Conservation (phyloP, 2,329 filamentous ascomycete species). For the Alternaria alternata region DNA sequence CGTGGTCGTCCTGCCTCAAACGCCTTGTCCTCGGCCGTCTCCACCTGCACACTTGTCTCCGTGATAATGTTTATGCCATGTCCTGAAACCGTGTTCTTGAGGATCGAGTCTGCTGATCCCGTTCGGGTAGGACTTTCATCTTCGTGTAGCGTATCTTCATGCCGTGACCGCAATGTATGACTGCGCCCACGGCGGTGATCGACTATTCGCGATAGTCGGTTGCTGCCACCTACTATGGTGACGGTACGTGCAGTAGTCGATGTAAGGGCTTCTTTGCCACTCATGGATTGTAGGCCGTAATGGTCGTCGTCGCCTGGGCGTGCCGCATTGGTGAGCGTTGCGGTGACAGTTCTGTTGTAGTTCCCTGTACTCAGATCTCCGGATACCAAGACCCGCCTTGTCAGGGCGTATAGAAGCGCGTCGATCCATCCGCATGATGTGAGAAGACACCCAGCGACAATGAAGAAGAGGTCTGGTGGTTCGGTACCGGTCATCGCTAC, state of each 20-base stretch:
- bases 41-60: constrained; percentile 48
- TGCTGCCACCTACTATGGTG: constrained; percentile 47
- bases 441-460: constrained; percentile 67
- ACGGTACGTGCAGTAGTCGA: constrained; percentile 38
- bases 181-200: constrained; percentile 36
- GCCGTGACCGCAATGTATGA: constrained; percentile 15
- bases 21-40: constrained; percentile 28
- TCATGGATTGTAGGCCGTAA: constrained; percentile 42
- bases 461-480: constrained; percentile 65
- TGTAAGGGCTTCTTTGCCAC: constrained; percentile 32
- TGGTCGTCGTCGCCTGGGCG: constrained; percentile 36
- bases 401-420: constrained; percentile 53
- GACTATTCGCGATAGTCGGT: constrained; percentile 39
- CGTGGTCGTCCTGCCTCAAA: constrained; percentile 7
- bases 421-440: constrained; percentile 57
- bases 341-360: constrained; percentile 32
- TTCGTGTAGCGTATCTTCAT: constrained; percentile 29
- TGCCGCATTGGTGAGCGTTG: constrained; percentile 31
- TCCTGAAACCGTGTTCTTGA: constrained; percentile 29
- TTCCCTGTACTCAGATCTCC: constrained; percentile 40
- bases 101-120: constrained; percentile 47
- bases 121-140: constrained; percentile 34
- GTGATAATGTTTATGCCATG: constrained; percentile 41
- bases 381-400: constrained; percentile 50
- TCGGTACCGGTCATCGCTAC: constrained; percentile 46